A percentile compares a stretch with the other conserved stretches of the same genome.
These are phyloP conservation scores for Cytospora mali DNA, from an alignment of 2,329 filamentous ascomycete genomes.

Conservation along the genomic window DNA sequence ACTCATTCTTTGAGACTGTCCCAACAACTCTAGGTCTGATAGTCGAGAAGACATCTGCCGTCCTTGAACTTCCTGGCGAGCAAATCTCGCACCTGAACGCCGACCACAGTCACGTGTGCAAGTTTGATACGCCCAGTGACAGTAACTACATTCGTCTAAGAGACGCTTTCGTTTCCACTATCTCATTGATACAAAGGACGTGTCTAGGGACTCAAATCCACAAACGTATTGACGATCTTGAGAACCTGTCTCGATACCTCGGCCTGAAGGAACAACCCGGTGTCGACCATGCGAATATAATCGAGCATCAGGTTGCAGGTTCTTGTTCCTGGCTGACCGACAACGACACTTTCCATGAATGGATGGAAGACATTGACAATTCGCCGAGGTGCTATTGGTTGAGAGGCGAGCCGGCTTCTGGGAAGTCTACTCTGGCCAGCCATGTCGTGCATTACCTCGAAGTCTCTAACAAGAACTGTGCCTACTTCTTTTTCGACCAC, in stretches of 20 bases:
- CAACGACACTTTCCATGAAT: too few species aligned
- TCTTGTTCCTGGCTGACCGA: too few species aligned
- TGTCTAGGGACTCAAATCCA: neutral
- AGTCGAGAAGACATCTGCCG: constrained; percentile 33
- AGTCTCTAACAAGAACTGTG: constrained; percentile 27
- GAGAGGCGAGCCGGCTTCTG: constrained; percentile 36
- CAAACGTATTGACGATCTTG: too few species aligned
- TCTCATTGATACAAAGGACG: neutral
- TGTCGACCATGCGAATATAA: too few species aligned
- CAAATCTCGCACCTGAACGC: constrained; percentile 33
- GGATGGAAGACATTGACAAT: too few species aligned
- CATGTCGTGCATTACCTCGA: constrained; percentile 34
- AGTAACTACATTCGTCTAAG: constrained; percentile 34
- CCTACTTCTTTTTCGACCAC: constrained; percentile 41
- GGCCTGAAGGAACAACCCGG: too few species aligned
- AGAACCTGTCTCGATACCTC: too few species aligned
- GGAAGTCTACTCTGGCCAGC: constrained; percentile 39
- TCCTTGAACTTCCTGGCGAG: constrained; percentile 34
- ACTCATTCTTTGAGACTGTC: constrained; percentile 37
- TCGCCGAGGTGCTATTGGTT: too few species aligned
- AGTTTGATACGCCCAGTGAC: constrained; percentile 33
- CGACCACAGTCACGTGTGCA: constrained; percentile 38
- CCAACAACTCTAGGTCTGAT: constrained; percentile 27
- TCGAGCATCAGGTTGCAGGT: too few species aligned
- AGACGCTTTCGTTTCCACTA: constrained; percentile 31